A percentile compares a stretch with the other conserved stretches of the same genome.
These are phyloP conservation scores for Nepenthes gracilis DNA, from an alignment of 148 eudicot species.

Conservation along the genomic window DNA sequence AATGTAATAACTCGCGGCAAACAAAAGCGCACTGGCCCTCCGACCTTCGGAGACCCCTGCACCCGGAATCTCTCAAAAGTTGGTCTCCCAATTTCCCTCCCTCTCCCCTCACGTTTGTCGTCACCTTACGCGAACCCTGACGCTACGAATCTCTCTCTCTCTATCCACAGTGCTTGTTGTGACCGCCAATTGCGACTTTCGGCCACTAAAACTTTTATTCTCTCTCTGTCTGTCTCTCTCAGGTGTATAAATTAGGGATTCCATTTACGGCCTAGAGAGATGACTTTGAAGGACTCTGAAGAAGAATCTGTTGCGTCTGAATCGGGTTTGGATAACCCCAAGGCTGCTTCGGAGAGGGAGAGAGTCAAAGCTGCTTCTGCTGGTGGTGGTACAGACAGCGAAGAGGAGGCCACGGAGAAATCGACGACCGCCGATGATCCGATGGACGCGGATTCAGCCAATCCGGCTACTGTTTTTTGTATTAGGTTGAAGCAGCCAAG, in stretches of 20 bases:
- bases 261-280: slow-evolving; percentile 26
- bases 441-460: slow-evolving; percentile 38
- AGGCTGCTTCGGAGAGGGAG: slow-evolving; percentile 1
- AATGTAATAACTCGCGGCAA: too few species aligned
- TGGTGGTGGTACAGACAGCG: slow-evolving; percentile 16
- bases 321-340: slow-evolving; percentile 1
- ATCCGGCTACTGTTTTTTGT: slow-evolving; percentile 76
- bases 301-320: slow-evolving; percentile 4
- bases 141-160: too few species aligned
- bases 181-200: background rate
- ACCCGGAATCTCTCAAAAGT: too few species aligned
- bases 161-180: too few species aligned
- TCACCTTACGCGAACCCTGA: too few species aligned
- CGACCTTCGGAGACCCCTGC: too few species aligned
- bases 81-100: too few species aligned
- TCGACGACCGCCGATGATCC: slow-evolving; percentile 30
- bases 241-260: slow-evolving; percentile 22
- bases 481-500: slow-evolving; percentile 75
- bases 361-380: slow-evolving; percentile 4
- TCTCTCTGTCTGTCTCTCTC: background rate
- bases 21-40: too few species aligned
- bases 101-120: too few species aligned
- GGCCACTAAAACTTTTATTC: background rate
- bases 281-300: slow-evolving; percentile 31
- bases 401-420: slow-evolving; percentile 29